Percentiles rank a stretch among this genome's conserved stretches.
Conservation (phyloP, 2,329 filamentous ascomycete genomes). For the Botryosphaeria dothidea region DNA sequence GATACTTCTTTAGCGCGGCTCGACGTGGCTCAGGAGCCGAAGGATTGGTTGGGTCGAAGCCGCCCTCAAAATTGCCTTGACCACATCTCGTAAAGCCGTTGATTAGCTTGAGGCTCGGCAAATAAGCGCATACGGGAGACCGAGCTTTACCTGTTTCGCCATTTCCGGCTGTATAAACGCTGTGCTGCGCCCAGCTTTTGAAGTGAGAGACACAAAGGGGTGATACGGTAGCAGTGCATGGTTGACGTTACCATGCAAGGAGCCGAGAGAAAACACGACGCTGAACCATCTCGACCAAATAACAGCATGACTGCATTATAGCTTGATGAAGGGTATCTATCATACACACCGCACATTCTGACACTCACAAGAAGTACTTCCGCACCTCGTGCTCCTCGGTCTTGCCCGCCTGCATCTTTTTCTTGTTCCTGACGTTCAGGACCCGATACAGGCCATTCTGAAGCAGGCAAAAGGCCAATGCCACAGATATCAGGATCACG, state of each 20-base stretch:
- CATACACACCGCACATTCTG: too few relatives aligned
- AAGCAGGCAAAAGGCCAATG: constrained; percentile 16
- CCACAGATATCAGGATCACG: constrained; percentile 16
- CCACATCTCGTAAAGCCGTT: neutral
- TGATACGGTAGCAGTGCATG: neutral
- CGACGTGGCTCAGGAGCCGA: neutral
- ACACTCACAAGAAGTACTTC: neutral
- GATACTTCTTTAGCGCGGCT: neutral
- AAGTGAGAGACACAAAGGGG: neutral
- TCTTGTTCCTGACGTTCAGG: constrained; percentile 16
- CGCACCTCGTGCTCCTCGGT: neutral
- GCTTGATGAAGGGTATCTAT: neutral
- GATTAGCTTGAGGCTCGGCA: neutral
- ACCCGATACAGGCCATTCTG: constrained; percentile 23
- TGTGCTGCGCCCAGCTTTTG: too few relatives aligned
- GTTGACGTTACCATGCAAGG: neutral
- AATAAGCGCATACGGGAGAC: neutral
- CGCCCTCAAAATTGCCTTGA: neutral
- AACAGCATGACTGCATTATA: constrained; percentile 1
- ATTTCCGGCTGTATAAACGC: neutral
- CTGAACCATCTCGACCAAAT: neutral
- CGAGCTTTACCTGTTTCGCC: neutral
- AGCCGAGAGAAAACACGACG: neutral
- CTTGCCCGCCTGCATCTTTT: neutral
- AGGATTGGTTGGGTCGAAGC: neutral